Base-by-base conservation (phyloP, 257 asterid genomes). In the Nicotiana tabacum region DNA sequence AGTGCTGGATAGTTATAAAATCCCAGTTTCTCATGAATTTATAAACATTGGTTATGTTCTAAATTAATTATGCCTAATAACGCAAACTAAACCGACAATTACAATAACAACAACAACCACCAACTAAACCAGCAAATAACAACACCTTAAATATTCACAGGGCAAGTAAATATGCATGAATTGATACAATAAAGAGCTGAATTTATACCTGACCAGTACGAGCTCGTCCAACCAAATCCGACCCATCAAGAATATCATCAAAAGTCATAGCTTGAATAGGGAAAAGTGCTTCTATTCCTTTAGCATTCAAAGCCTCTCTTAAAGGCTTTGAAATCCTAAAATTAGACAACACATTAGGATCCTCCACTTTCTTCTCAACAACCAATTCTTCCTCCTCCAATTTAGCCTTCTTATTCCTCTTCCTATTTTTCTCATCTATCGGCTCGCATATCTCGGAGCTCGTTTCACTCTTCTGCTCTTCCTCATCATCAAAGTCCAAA, bases 231-330 rank as follows among this genome's bases (percentile, higher is more conserved):
- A 95, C 97, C 93, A 95, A 88, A 92, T 95, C 99, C 15, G 87
- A 82, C 7, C 99, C 99, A 88, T 94, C 97, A 24, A 91, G 85
- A 62, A 95, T 77, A 46, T 84, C 83, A 82, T 92, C 62, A 79
- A 94, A 95, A 57, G 99, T 95, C 96, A 91, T 94, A 4, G 98
- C 98, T 83, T 95, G 99, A 83, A 95, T 95, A 18, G 95, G 95
- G 80, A 94, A 95, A 84, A 95, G 84, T 6, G 94, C 79, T 39
- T 91, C 91, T 51, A 95, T 95, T 84, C 97, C 96, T 81, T 88
- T 94, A 43, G 88, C 53, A 62, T 82, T 85, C 87, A 85, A 82
- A 9, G 79, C 74, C 60, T 81, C 87, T 66, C 43, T 81, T 55
- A 85, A 56, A 70, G 87, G 80, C 57, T 24, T 17, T 30, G 87